Percentiles rank a stretch among this genome's conserved stretches.
These are phyloP conservation scores for Botrytis elliptica DNA, from an alignment of 2,329 filamentous ascomycete genomes.

Conservation along the genomic window DNA sequence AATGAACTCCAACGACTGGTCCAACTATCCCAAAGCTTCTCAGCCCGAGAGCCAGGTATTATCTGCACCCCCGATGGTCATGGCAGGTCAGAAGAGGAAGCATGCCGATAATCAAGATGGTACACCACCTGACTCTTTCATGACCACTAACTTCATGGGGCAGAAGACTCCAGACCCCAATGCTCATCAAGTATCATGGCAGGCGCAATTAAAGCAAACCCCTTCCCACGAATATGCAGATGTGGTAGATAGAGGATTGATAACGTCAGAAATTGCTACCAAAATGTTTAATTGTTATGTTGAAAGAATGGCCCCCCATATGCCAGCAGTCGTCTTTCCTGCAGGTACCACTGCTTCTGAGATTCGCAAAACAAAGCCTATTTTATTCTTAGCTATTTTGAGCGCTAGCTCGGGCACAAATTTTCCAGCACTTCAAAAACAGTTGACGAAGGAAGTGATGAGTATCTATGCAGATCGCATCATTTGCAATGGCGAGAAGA, in stretches of 20 bases:
- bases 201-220: slow-evolving; percentile 19
- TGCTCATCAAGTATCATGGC: slow-evolving; percentile 3
- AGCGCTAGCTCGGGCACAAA: slow-evolving; percentile 58
- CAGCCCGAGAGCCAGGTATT: slow-evolving; percentile 30
- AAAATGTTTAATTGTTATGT: slow-evolving; percentile 59
- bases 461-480: slow-evolving; percentile 49
- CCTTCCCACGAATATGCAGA: slow-evolving; percentile 40
- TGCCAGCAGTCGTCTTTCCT: slow-evolving; percentile 62
- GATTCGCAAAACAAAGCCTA: slow-evolving; percentile 58
- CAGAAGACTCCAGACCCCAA: slow-evolving; percentile 11
- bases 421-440: slow-evolving; percentile 44
- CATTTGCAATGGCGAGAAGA: slow-evolving; percentile 50
- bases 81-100: slow-evolving; percentile 40
- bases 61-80: slow-evolving; percentile 38
- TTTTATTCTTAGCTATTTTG: slow-evolving; percentile 70
- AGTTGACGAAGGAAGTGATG: slow-evolving; percentile 49
- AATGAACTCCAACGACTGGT: slow-evolving; percentile 30
- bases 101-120: slow-evolving; percentile 32
- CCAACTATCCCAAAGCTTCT: slow-evolving; percentile 33
- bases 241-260: slow-evolving; percentile 56
- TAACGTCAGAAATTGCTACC: slow-evolving; percentile 55
- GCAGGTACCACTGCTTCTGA: slow-evolving; percentile 52
- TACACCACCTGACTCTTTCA: slow-evolving; percentile 17
- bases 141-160: slow-evolving; percentile 6
- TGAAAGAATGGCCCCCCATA: slow-evolving; percentile 57